Base-by-base conservation (phyloP, 2,329 filamentous ascomycete species). In the Chrysosporium queenslandicum region DNA sequence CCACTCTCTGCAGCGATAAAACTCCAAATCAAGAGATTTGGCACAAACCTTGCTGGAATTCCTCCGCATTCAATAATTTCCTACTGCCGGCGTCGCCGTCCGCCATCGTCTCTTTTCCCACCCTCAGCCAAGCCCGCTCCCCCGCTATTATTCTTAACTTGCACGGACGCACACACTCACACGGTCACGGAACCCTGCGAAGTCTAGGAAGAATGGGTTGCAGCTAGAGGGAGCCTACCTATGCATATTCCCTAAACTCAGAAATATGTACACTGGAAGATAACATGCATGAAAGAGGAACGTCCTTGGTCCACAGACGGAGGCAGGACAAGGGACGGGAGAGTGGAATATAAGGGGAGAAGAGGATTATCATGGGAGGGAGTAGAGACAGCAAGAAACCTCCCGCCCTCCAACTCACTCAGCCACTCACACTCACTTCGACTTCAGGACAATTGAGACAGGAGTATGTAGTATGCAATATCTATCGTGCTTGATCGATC, bases 21-120 rank as follows among this genome's bases (percentile, higher is more conserved):
- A n/a, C n/a, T n/a, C n/a, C n/a, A n/a, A n/a, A n/a, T n/a, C n/a
- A n/a, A n/a, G n/a, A n/a, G n/a, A n/a, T n/a, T n/a, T n/a, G n/a
- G 14, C 5, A 30, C 50, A n/a, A 40, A 52, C 50, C 50, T 47
- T 52, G 41, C 14, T 46, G 50, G 29, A 52, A 52, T 14, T 52
- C 50, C 32, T 47, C 50, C n/a, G 43, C 50, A 16, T 32, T 46
- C 32, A 52, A 41, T 25, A 52, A 27, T 12, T 47, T 52, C n/a
- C 37, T 37, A 18, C 23, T 32, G 23, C 12, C 16, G 9, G 18
- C 16, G 5, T 45, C 40, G 21, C 27, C 16, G 18, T 30, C 36
- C 27, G 36, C 47, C 47, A 50, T 50, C 21, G 5, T 45, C 27
- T 14, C 21, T 39, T 25, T 39, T 34, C 32, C 7, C 8, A 30